These are phyloP conservation scores for Auricularia cornea DNA, from an alignment of 768 basidiomycete species.

Conservation along the genomic window DNA sequence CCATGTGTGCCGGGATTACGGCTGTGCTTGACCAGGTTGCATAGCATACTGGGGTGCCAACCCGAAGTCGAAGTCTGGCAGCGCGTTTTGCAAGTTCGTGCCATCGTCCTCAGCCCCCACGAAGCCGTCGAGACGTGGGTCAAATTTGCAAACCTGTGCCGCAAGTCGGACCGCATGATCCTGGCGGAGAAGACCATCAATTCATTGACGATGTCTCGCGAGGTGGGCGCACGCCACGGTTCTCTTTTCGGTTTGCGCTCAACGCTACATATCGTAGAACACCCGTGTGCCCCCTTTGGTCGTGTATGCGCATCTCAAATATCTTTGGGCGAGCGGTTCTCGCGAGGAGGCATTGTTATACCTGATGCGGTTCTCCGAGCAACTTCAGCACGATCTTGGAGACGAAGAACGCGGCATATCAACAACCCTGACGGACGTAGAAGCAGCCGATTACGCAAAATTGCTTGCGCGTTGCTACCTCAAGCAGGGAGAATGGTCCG, in stretches of 20 bases:
- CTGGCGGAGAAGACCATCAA: conserved; percentile 38
- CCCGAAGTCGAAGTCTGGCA: conserved; percentile 46
- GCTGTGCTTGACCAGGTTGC: neutral
- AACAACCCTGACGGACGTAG: conserved; percentile 16
- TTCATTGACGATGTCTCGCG: conserved; percentile 3
- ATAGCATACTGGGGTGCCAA: conserved; percentile 38
- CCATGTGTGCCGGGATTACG: neutral
- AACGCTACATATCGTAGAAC: neutral
- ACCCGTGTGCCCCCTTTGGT: conserved; percentile 26
- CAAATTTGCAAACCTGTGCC: conserved; percentile 42
- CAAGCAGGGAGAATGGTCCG: conserved; percentile 36
- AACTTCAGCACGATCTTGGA: conserved; percentile 20
- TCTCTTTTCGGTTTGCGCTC: neutral
- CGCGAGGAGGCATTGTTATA: conserved; percentile 28
- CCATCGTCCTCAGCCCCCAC: conserved; percentile 36
- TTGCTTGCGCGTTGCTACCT: conserved; percentile 38
- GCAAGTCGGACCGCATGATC: conserved; percentile 36
- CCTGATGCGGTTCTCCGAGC: conserved; percentile 29
- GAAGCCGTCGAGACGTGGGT: conserved; percentile 44
- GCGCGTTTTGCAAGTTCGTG: conserved; percentile 38
- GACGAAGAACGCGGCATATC: conserved; percentile 18
- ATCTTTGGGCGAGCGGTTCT: conserved; percentile 36
- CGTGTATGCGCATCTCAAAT: conserved; percentile 39
- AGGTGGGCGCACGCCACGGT: too few species aligned
- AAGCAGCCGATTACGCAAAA: conserved; percentile 13